A percentile compares a stretch with the other conserved stretches of the same genome.
These are phyloP conservation scores for Diaporthe destruens DNA, from an alignment of 2,329 filamentous ascomycete species.

Conservation along the genomic window DNA sequence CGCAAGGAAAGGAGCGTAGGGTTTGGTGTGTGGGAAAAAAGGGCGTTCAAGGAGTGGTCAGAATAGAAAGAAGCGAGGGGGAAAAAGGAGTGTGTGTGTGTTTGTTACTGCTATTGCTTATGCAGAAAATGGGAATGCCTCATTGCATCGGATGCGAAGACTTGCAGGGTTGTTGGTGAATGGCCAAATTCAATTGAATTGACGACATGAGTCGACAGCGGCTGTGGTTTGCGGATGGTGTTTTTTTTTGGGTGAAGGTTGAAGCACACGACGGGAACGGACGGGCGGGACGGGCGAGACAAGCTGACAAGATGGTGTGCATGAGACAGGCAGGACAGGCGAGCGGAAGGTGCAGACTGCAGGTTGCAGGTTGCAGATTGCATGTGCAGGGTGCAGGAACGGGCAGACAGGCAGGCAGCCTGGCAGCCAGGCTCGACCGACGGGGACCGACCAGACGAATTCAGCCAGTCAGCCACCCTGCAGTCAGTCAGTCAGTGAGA, in stretches of 20 bases:
- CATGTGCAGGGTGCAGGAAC: conserved; percentile 12
- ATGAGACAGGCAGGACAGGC: background rate
- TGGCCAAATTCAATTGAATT: conserved; percentile 11
- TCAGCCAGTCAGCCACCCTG: conserved; percentile 12
- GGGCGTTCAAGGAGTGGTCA: conserved; percentile 14
- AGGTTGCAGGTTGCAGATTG: background rate
- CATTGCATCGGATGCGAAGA: conserved; percentile 24
- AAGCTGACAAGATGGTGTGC: background rate
- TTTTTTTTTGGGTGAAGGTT: no score
- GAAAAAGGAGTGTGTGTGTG: conserved; percentile 27
- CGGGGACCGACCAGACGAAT: background rate
- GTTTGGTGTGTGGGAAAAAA: background rate
- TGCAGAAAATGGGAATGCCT: conserved; percentile 32
- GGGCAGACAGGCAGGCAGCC: no score
- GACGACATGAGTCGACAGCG: background rate
- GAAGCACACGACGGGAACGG: conserved; percentile 2
- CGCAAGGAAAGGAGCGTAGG: background rate
- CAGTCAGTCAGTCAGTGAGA: no score
- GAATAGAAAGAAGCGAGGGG: background rate
- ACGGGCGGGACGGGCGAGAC: conserved; percentile 9
- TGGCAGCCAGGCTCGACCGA: no score
- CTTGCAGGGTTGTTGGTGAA: background rate
- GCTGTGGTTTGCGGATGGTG: background rate
- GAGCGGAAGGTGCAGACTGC: background rate
- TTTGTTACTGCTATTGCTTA: conserved; percentile 21